phyloP scores from a whole-genome alignment of 805 yeast species.

The Diddensiella transvaalensis region DNA sequence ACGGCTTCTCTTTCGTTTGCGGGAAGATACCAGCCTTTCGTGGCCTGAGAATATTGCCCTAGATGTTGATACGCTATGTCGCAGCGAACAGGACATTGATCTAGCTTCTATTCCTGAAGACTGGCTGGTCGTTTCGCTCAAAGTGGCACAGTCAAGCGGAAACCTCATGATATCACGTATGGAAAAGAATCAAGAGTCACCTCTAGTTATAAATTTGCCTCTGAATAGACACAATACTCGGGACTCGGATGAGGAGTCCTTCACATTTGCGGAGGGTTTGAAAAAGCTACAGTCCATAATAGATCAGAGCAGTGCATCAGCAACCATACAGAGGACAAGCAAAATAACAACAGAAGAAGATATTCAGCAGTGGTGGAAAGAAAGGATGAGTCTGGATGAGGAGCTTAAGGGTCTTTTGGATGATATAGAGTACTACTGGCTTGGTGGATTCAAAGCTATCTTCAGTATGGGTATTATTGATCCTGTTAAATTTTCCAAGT shows the following conservation, averaged over 20 bases:
- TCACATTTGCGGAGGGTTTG: constrained; percentile 46
- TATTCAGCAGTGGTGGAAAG: constrained; percentile 74
- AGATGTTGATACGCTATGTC: not conserved
- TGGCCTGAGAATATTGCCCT: not conserved
- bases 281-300: constrained; percentile 51
- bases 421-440: constrained; percentile 61
- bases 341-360: constrained; percentile 54
- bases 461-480: constrained; percentile 42
- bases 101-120: constrained; percentile 38
- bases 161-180: constrained; percentile 53
- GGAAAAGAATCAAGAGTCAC: constrained; percentile 33
- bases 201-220: constrained; percentile 57
- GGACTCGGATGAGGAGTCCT: constrained; percentile 41
- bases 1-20: not conserved
- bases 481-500: constrained; percentile 28
- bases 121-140: constrained; percentile 63
- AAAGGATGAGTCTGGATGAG: constrained; percentile 58
- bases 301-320: constrained; percentile 55
- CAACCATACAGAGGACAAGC: constrained; percentile 51
- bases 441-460: constrained; percentile 71
- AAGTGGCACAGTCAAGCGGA: constrained; percentile 53
- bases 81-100: not conserved
- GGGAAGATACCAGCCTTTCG: not conserved
- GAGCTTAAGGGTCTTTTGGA: constrained; percentile 50
- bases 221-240: constrained; percentile 47